phyloP scores from a whole-genome alignment of 2,329 filamentous ascomycete genomes.

The Fusarium piperis region DNA sequence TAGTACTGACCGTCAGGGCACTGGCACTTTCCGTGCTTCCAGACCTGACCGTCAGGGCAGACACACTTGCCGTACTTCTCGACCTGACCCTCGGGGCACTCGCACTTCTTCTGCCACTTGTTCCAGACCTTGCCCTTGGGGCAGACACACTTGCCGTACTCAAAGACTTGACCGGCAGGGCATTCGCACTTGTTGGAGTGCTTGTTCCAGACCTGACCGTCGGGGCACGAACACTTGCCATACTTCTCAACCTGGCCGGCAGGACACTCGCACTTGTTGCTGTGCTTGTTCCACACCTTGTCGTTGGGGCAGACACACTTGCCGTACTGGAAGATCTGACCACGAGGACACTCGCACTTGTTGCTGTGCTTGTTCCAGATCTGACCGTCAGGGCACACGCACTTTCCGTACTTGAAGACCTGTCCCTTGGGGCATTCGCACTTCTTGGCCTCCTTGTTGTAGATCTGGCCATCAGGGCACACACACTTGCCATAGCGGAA shows the following conservation, averaged over 20 bases:
- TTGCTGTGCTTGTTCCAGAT: not conserved
- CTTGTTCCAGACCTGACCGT: not conserved
- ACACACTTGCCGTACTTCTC: slow-evolving; percentile 1
- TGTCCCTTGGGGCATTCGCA: slow-evolving; percentile 2
- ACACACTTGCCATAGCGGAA: not conserved
- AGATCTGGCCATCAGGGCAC: not conserved
- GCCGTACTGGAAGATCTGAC: slow-evolving; percentile 1
- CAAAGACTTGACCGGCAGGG: not conserved
- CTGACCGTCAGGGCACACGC: not conserved
- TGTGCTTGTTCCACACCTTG: not conserved
- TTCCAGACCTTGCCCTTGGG: not conserved
- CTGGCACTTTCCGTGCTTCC: not conserved
- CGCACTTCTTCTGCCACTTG: not conserved
- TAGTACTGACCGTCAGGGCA: slow-evolving; percentile 9
- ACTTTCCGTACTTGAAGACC: not conserved
- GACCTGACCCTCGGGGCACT: not conserved
- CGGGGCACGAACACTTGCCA: not conserved
- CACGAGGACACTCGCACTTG: slow-evolving; percentile 4
- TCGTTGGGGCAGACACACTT: slow-evolving; percentile 8
- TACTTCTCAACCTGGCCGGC: slow-evolving; percentile 7
- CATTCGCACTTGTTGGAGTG: slow-evolving; percentile 4
- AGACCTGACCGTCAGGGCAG: not conserved
- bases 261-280: slow-evolving; percentile 4
- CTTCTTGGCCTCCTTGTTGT: not conserved
- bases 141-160: slow-evolving; percentile 6